phyloP scores from a whole-genome alignment of 1,284 basidiomycete genomes.

The Tylopilus sp. region DNA sequence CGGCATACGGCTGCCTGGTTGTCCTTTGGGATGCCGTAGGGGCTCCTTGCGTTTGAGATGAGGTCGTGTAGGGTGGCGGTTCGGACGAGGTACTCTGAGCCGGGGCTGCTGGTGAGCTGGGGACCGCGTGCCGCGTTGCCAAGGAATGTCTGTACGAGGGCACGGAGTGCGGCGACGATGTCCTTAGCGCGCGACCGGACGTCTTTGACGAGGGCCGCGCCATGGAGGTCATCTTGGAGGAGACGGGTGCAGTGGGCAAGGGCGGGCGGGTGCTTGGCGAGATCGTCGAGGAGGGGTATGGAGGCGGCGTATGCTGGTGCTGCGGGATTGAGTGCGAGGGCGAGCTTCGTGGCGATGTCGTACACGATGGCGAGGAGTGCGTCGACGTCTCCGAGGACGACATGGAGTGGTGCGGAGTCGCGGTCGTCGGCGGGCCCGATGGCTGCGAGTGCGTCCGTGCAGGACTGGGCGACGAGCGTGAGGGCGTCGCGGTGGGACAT shows the following conservation, averaged over 20 bases:
- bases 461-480: conserved; percentile 38
- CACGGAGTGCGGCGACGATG: conserved; percentile 44
- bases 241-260: conserved; percentile 56
- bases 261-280: conserved; percentile 49
- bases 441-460: conserved; percentile 41
- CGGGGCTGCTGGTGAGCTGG: conserved; percentile 16
- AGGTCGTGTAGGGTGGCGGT: conserved; percentile 63
- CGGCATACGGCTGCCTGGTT: conserved; percentile 58
- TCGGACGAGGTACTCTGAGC: conserved; percentile 54
- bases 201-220: conserved; percentile 51
- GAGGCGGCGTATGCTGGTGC: conserved; percentile 54
- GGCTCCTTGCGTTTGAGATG: conserved; percentile 48
- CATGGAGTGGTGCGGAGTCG: conserved; percentile 28
- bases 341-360: conserved; percentile 56
- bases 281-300: conserved; percentile 52
- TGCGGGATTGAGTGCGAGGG: conserved; percentile 60
- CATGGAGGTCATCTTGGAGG: conserved; percentile 46
- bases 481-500: too few relatives aligned
- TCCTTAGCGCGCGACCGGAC: conserved; percentile 40
- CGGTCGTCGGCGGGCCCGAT: conserved; percentile 12
- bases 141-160: conserved; percentile 41
- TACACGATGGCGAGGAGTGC: conserved; percentile 61
- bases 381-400: conserved; percentile 53
- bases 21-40: conserved; percentile 47
- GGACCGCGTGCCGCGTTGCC: conserved; percentile 17